Conservation (phyloP, 1,284 basidiomycete species). For the Salmacisia buchloeana region DNA sequence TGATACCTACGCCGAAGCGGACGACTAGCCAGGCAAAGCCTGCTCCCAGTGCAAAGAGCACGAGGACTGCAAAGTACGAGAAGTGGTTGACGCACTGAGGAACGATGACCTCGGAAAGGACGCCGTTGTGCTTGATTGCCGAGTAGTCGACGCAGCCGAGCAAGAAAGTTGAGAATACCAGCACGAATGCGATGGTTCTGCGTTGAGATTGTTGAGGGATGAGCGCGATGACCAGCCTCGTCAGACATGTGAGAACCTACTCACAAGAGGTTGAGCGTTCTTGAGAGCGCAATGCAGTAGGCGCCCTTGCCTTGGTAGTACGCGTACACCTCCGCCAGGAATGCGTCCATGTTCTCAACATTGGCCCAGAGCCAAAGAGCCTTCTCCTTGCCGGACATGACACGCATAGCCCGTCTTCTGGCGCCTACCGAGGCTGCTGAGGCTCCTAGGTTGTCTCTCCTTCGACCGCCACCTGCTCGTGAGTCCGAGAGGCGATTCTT, state of each 20-base stretch:
- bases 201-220: not conserved
- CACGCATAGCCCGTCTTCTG: conserved; percentile 3
- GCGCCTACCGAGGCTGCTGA: not conserved
- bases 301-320: conserved; percentile 96
- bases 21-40: conserved; percentile 64
- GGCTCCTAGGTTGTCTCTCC: not conserved
- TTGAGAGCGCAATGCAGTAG: conserved; percentile 81
- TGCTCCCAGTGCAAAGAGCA: conserved; percentile 62
- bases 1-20: conserved; percentile 57
- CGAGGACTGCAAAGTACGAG: conserved; percentile 66
- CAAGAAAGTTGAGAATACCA: conserved; percentile 91
- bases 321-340: conserved; percentile 81
- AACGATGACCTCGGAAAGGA: conserved; percentile 38
- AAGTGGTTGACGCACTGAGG: conserved; percentile 61
- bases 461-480: not conserved
- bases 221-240: not conserved
- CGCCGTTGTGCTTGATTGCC: conserved; percentile 55
- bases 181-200: conserved; percentile 94
- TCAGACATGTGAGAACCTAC: conserved; percentile 49
- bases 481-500: not conserved
- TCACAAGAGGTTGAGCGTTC: conserved; percentile 83
- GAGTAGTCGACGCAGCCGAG: conserved; percentile 90
- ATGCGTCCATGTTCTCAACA: conserved; percentile 89
- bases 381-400: conserved; percentile 9
- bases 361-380: conserved; percentile 99